Base-by-base conservation (phyloP, 2,329 filamentous ascomycete species). In the Ophiostoma pallidulum region DNA sequence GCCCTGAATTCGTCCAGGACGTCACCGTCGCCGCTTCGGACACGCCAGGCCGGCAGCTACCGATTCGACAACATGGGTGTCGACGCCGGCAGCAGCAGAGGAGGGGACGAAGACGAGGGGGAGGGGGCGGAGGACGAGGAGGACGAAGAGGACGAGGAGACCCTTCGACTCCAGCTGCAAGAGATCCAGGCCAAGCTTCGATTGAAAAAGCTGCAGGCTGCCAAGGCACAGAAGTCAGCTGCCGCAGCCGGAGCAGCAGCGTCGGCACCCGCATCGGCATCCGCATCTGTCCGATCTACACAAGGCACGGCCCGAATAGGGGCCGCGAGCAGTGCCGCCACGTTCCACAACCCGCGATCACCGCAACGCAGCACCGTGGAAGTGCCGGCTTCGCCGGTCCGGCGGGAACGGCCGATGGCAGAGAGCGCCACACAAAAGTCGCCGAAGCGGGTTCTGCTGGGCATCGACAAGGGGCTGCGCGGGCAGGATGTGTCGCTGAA, bases 151-250 rank as follows among this genome's bases (percentile, higher is more conserved):
- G 90, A 94, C 56, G 91, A 96, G 63, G 90, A 97, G 69, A 94
- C 81, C 1, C 67, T 97, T 29, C 80, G 94, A 60, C 69, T 98
- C 53, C 82, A 94, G 62, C 70, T 97, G 5, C 82, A 90, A 54
- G 88, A 86, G 47, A 94, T 98, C 50, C 83, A 97, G 64, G 88
- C 90, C 7, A 82, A 84, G 51, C 67, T 97, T 45, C 92, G 84
- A 64, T 66, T 97, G 54, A 97, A 96, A 65, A 89, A 84, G 59
- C 68, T 97, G 13, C 86, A 92, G 62, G 82, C 82, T 60, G 65
- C 77, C 62, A 78, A 73, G 59, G 66, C 71, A 49, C 62, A 52
- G 48, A 62, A 58, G 52, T 54, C 47, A 35, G 50, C 51, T 20
- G 38, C 31, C 1, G 35, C 41, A 14, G 22, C 37, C 37, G 22